Conservation (phyloP, 106 monocot genomes). For the Cymbidium sinense region DNA sequence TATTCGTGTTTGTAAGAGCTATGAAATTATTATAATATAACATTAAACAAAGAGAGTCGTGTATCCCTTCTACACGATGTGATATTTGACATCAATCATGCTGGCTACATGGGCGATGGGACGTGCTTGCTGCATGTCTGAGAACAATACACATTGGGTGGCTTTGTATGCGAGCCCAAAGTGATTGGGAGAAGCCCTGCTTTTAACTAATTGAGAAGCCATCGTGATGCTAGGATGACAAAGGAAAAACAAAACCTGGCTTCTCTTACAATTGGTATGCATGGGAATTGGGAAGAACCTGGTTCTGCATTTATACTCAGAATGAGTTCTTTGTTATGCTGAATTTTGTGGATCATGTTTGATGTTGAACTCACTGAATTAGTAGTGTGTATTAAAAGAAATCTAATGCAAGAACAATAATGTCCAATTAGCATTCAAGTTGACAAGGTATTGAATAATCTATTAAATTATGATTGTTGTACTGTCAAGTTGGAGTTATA, state of each 20-base stretch:
- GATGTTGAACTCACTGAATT: background rate
- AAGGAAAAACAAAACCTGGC: no score
- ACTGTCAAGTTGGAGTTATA: background rate
- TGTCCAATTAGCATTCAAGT: no score
- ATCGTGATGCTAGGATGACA: background rate
- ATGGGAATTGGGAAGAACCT: no score
- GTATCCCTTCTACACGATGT: background rate
- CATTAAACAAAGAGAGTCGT: background rate
- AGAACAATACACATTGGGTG: background rate
- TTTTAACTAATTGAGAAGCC: background rate
- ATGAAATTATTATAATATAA: background rate
- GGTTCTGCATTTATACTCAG: no score
- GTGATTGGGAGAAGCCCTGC: background rate
- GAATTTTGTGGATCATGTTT: background rate
- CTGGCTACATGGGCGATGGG: background rate
- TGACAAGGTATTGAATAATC: background rate
- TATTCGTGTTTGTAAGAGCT: background rate
- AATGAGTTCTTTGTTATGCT: background rate
- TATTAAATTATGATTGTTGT: constrained; percentile 1
- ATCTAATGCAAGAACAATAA: background rate
- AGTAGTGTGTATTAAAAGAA: background rate
- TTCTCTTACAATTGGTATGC: no score
- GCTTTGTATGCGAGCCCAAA: background rate
- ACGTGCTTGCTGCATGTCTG: background rate
- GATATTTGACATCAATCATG: background rate